These are phyloP conservation scores for Bjerkandera adusta DNA, from an alignment of 1,284 basidiomycete genomes.

Conservation along the genomic window DNA sequence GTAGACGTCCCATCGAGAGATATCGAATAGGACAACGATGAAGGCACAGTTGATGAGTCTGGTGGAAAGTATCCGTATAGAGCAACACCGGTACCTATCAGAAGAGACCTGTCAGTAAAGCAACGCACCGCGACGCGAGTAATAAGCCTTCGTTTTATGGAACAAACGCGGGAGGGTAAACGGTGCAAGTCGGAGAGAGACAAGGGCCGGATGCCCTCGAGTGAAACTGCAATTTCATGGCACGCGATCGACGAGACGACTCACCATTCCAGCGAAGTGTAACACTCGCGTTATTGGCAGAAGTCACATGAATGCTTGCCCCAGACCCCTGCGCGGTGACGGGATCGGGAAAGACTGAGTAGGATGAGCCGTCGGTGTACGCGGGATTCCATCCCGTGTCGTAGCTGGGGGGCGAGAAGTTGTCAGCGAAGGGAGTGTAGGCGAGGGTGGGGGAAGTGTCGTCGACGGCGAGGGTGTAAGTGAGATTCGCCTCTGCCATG, in stretches of 20 bases:
- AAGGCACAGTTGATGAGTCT: constrained; percentile 14
- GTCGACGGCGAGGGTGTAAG: constrained; percentile 46
- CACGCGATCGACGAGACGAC: constrained; percentile 27
- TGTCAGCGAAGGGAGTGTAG: constrained; percentile 60
- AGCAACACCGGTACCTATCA: constrained; percentile 29
- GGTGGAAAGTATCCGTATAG: constrained; percentile 26
- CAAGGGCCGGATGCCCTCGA: too few species aligned
- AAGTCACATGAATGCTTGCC: constrained; percentile 58
- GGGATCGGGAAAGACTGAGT: constrained; percentile 24
- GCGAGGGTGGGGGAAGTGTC: constrained; percentile 63
- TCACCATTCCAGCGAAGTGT: constrained; percentile 60
- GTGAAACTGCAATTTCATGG: too few species aligned
- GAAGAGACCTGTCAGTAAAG: background rate
- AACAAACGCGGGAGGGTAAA: too few species aligned
- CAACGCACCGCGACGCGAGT: too few species aligned
- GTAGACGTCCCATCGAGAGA: constrained; percentile 28
- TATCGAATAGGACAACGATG: constrained; percentile 24
- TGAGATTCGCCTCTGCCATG: constrained; percentile 41
- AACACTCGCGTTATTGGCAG: constrained; percentile 51
- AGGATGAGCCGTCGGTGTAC: constrained; percentile 50
- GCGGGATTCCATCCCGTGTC: constrained; percentile 66
- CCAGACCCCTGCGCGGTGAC: constrained; percentile 47
- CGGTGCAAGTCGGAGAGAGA: too few species aligned
- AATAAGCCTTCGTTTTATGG: too few species aligned
- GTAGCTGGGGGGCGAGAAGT: constrained; percentile 44